A percentile compares a stretch with the other conserved stretches of the same genome.
Evolutionary conservation across 2,329 filamentous ascomycete species (phyloP).

Genomic region (Phoma herbarum): DNA sequence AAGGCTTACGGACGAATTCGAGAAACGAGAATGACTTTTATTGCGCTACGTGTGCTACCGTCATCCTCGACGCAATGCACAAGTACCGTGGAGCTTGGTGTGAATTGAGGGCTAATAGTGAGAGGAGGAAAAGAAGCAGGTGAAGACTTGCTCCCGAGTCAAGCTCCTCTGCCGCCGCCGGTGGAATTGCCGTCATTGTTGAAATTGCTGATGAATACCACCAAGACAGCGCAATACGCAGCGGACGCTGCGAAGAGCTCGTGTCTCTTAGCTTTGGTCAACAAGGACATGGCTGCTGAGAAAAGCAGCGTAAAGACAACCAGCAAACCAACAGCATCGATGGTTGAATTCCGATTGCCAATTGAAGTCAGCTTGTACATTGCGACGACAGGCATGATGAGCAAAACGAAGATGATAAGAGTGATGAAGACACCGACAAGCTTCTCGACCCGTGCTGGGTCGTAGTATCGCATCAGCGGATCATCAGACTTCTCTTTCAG

Average conservation of each 20-base stretch:
- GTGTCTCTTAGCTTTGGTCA: constrained; percentile 47
- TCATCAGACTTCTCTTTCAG: constrained; percentile 44
- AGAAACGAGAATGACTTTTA: too few species aligned
- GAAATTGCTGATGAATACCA: constrained; percentile 52
- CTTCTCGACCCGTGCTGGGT: constrained; percentile 39
- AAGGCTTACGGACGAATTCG: too few species aligned
- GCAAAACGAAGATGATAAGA: constrained; percentile 49
- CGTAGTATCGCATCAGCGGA: constrained; percentile 41
- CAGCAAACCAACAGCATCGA: constrained; percentile 52
- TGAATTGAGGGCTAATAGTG: too few species aligned
- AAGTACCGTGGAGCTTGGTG: too few species aligned
- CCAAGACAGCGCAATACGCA: constrained; percentile 50
- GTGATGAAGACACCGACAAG: constrained; percentile 51
- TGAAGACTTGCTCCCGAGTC: too few species aligned
- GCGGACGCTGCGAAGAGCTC: constrained; percentile 50
- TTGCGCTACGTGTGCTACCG: too few species aligned
- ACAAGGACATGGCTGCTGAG: constrained; percentile 43
- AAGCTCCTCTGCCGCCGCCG: background rate
- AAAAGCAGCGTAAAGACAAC: constrained; percentile 53
- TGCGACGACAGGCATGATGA: constrained; percentile 48
- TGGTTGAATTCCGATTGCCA: constrained; percentile 38
- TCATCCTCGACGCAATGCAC: too few species aligned
- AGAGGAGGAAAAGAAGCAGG: too few species aligned
- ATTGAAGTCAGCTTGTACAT: constrained; percentile 49
- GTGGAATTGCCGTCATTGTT: too few species aligned